phyloP scores from a whole-genome alignment of 495 filamentous ascomycete species.

The Aspergillus kassunensis region DNA sequence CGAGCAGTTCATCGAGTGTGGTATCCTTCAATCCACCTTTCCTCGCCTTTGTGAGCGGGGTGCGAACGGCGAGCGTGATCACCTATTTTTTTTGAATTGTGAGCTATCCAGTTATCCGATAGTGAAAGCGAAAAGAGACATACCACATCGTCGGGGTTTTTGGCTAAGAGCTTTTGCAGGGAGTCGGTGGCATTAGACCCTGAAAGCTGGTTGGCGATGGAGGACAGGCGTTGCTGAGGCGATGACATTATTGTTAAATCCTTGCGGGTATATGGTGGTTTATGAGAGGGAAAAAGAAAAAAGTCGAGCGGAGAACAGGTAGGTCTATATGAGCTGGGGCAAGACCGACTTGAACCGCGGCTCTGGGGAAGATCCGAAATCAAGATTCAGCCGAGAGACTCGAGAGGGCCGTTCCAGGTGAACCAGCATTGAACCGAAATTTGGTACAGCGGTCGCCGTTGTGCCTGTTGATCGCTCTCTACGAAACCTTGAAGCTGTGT shows the following conservation, averaged over 20 bases:
- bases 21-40: slow-evolving; percentile 95
- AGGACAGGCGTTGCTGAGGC: slow-evolving; percentile 38
- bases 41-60: slow-evolving; percentile 70
- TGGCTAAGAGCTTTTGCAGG: slow-evolving; percentile 32
- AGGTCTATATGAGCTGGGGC: slow-evolving; percentile 6
- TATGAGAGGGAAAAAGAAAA: slow-evolving; percentile 3
- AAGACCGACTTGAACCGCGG: slow-evolving; percentile 12
- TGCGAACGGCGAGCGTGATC: slow-evolving; percentile 77
- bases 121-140: slow-evolving; percentile 8
- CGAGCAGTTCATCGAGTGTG: slow-evolving; percentile 71
- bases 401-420: background rate
- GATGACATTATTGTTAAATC: slow-evolving; percentile 34
- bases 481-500: no score
- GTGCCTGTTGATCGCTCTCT: no score
- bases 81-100: slow-evolving; percentile 47
- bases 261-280: background rate
- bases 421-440: slow-evolving; percentile 13
- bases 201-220: slow-evolving; percentile 39
- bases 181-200: slow-evolving; percentile 25
- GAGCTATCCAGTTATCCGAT: background rate
- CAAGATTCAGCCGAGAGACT: slow-evolving; percentile 17
- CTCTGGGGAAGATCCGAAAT: slow-evolving; percentile 5
- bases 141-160: slow-evolving; percentile 46
- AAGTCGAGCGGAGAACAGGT: background rate
- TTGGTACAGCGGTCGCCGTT: no score